Percentiles rank a stretch among this genome's conserved stretches.
These are phyloP conservation scores for Mortierella sp. DNA, from an alignment of 371 early-diverging fungal species.

Conservation along the genomic window DNA sequence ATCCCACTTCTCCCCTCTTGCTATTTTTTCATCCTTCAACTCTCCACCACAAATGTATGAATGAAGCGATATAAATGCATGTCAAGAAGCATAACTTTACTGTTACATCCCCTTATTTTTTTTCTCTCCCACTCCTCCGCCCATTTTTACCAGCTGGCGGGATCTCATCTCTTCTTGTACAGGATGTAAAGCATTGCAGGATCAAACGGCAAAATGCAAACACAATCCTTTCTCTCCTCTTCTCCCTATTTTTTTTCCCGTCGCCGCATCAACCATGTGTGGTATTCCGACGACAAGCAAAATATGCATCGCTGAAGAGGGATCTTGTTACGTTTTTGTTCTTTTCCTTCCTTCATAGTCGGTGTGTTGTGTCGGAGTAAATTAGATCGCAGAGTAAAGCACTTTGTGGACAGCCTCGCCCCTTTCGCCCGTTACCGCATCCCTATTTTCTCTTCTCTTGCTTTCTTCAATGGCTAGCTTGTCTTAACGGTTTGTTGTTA, in stretches of 20 bases:
- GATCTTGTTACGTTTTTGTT: not conserved
- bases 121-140: not conserved
- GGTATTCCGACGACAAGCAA: slow-evolving; percentile 3
- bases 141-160: slow-evolving; percentile 13
- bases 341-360: not conserved
- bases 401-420: not conserved
- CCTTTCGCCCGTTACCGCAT: not conserved
- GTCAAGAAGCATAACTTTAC: not conserved
- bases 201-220: not conserved
- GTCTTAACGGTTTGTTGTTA: not conserved
- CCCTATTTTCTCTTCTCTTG: not conserved
- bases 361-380: not conserved
- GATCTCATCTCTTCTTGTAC: slow-evolving; percentile 9
- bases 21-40: not conserved
- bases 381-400: not conserved
- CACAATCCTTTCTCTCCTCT: not conserved
- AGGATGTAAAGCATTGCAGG: not conserved
- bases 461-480: not conserved
- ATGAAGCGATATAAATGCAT: too few relatives aligned
- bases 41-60: not conserved
- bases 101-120: not conserved
- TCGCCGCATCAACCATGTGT: not conserved
- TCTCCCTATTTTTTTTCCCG: not conserved
- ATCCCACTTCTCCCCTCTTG: not conserved
- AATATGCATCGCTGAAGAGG: not conserved